Conservation (phyloP, 768 basidiomycete genomes). For the Amylocystis lapponica region DNA sequence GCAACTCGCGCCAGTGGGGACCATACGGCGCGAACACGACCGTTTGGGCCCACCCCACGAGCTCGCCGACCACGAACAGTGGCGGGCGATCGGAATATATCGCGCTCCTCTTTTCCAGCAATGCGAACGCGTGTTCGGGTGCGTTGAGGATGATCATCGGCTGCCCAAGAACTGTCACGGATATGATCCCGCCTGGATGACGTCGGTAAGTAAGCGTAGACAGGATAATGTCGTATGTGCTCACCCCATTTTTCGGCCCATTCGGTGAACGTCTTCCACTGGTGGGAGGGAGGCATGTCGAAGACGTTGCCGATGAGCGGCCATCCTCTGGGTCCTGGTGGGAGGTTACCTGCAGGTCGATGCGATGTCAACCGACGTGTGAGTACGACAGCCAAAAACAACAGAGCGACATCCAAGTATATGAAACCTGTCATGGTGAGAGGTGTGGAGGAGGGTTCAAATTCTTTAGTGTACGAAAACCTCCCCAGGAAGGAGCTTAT, state of each 20-base stretch:
- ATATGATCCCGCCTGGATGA: slow-evolving; percentile 23
- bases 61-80: slow-evolving; percentile 17
- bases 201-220: neutral
- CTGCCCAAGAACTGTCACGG: slow-evolving; percentile 22
- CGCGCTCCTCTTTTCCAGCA: slow-evolving; percentile 24
- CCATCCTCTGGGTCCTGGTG: slow-evolving; percentile 22
- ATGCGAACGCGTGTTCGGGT: slow-evolving; percentile 14
- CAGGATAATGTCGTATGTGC: neutral
- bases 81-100: slow-evolving; percentile 21
- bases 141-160: slow-evolving; percentile 26
- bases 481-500: too few relatives aligned
- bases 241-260: slow-evolving; percentile 26
- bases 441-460: too few relatives aligned
- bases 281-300: slow-evolving; percentile 20
- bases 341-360: too few relatives aligned
- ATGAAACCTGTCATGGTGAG: too few relatives aligned
- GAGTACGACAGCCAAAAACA: too few relatives aligned
- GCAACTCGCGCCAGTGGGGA: slow-evolving; percentile 36
- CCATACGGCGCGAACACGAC: slow-evolving; percentile 36
- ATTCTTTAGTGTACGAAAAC: too few relatives aligned
- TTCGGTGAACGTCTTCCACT: slow-evolving; percentile 19
- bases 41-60: slow-evolving; percentile 23
- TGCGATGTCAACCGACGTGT: too few relatives aligned
- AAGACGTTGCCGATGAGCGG: slow-evolving; percentile 23
- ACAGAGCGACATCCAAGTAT: too few relatives aligned